Evolutionary conservation across 768 basidiomycete genomes (phyloP).

Genomic region (Lentinus tigrinus): DNA sequence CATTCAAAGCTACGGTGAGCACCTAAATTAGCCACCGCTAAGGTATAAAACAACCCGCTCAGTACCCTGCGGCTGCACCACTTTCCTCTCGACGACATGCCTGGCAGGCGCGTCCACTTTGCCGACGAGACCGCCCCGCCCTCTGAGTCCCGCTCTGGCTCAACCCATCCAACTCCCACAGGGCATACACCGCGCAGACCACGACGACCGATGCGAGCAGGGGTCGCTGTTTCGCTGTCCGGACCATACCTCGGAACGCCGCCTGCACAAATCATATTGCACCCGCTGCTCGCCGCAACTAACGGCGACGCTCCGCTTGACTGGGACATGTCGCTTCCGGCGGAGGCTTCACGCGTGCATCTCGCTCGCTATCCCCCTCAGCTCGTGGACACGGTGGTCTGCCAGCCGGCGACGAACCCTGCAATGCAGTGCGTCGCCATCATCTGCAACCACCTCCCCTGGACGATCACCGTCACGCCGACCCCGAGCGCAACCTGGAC

Average conservation of each 20-base stretch:
- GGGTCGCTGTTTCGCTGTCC: constrained; percentile 2
- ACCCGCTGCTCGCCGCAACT: constrained; percentile 23
- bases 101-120: constrained; percentile 25
- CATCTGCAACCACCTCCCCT: constrained; percentile 31
- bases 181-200: constrained; percentile 21
- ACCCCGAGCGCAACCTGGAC: constrained; percentile 15
- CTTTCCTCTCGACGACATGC: constrained; percentile 15
- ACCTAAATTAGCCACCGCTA: no score
- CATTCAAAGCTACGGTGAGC: no score
- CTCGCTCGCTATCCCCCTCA: not conserved
- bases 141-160: constrained; percentile 20
- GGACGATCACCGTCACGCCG: constrained; percentile 31
- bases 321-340: constrained; percentile 14
- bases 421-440: constrained; percentile 30
- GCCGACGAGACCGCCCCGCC: constrained; percentile 19
- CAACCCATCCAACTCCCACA: constrained; percentile 18
- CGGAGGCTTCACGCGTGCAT: constrained; percentile 1
- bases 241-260: constrained; percentile 3
- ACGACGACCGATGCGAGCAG: not conserved
- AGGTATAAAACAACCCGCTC: no score
- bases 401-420: constrained; percentile 31
- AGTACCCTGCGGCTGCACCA: no score
- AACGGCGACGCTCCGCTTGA: constrained; percentile 3
- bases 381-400: constrained; percentile 14
- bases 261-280: constrained; percentile 6